A percentile compares a stretch with the other conserved stretches of the same genome.
These are phyloP conservation scores for Candida morakotiae DNA, from an alignment of 805 yeast genomes.

Conservation along the genomic window DNA sequence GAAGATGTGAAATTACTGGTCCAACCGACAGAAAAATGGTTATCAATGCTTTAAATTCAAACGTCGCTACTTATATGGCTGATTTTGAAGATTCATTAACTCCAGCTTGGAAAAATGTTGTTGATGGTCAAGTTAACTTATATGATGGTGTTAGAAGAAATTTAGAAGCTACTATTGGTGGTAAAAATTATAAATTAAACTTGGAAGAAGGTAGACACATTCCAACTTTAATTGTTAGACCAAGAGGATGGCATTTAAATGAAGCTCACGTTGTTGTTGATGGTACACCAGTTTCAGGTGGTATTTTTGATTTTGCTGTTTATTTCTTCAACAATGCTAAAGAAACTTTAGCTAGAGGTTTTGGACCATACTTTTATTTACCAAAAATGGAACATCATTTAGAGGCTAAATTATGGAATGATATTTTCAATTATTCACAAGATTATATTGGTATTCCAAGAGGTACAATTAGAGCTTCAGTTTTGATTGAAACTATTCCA, in stretches of 20 bases:
- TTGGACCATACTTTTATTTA: slow-evolving; percentile 77
- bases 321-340: slow-evolving; percentile 74
- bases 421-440: slow-evolving; percentile 71
- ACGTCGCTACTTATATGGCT: slow-evolving; percentile 80
- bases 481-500: slow-evolving; percentile 77
- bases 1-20: slow-evolving; percentile 82
- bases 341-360: slow-evolving; percentile 56
- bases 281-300: slow-evolving; percentile 74
- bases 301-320: slow-evolving; percentile 74
- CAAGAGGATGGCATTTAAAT: slow-evolving; percentile 84
- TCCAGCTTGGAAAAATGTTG: slow-evolving; percentile 78
- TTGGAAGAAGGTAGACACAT: slow-evolving; percentile 50
- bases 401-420: slow-evolving; percentile 83
- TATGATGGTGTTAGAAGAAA: slow-evolving; percentile 73
- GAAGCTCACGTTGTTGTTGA: slow-evolving; percentile 70
- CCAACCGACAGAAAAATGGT: slow-evolving; percentile 85
- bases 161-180: slow-evolving; percentile 39
- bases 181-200: slow-evolving; percentile 42
- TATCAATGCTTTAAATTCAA: slow-evolving; percentile 73
- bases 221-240: slow-evolving; percentile 79
- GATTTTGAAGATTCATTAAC: slow-evolving; percentile 84
- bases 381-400: slow-evolving; percentile 86
- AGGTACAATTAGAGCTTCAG: slow-evolving; percentile 80
- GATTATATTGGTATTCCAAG: slow-evolving; percentile 64
- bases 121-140: slow-evolving; percentile 77